A percentile compares a stretch with the other conserved stretches of the same genome.
These are phyloP conservation scores for Lactarius pseudohatsudake DNA, from an alignment of 768 basidiomycete genomes.

Conservation along the genomic window DNA sequence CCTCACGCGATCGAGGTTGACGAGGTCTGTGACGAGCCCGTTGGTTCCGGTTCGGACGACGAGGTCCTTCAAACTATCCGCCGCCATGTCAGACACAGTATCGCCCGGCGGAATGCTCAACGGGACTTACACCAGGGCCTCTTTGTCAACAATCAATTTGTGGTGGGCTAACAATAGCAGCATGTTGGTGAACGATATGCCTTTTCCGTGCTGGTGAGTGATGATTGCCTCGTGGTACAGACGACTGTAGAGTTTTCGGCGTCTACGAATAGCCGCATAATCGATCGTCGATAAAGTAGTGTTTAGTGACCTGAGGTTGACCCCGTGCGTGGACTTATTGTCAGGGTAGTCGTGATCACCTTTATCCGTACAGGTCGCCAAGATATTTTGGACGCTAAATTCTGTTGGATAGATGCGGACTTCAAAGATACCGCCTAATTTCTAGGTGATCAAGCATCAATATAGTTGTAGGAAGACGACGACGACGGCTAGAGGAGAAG, in stretches of 20 bases:
- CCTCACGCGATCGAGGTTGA: constrained; percentile 81
- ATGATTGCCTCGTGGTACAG: constrained; percentile 87
- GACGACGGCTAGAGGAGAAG: not conserved
- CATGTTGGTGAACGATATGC: constrained; percentile 92
- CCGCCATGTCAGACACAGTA: not conserved
- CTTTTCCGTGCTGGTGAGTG: constrained; percentile 65
- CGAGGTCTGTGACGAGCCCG: constrained; percentile 76
- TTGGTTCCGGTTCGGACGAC: constrained; percentile 73
- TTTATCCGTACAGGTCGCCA: constrained; percentile 48
- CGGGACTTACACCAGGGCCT: constrained; percentile 76
- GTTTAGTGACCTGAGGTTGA: constrained; percentile 67
- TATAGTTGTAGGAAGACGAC: not conserved
- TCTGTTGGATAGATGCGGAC: constrained; percentile 80
- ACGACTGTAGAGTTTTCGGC: constrained; percentile 68
- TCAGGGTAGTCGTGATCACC: constrained; percentile 37
- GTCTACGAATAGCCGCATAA: constrained; percentile 55
- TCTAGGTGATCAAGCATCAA: constrained; percentile 43
- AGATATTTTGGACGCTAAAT: constrained; percentile 59
- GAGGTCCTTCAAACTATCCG: constrained; percentile 75
- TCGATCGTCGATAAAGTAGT: constrained; percentile 64
- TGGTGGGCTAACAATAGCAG: constrained; percentile 85
- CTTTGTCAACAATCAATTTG: constrained; percentile 85
- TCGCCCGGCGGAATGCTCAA: not conserved
- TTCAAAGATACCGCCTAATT: constrained; percentile 84
- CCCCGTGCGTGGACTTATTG: constrained; percentile 44